Conservation (phyloP, 78 protist genomes). For the Bigelowiella natans region DNA sequence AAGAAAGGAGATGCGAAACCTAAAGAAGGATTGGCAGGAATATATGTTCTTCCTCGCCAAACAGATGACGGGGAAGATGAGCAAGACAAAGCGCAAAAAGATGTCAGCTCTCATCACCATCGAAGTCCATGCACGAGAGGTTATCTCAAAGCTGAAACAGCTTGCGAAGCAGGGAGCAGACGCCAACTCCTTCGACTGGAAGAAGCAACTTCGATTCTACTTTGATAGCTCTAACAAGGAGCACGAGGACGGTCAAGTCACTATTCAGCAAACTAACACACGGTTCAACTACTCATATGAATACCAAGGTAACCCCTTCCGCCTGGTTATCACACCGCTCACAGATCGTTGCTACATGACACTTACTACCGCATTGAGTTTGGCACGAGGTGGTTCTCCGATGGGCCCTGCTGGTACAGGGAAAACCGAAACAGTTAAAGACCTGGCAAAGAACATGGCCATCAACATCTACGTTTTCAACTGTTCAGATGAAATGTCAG, state of each 20-base stretch:
- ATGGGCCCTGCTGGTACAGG: conserved; percentile 86
- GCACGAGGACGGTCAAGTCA: background rate
- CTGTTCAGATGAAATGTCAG: conserved; percentile 68
- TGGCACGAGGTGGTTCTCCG: conserved; percentile 59
- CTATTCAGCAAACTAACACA: conserved; percentile 47
- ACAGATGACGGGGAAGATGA: conserved; percentile 40
- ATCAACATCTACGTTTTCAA: conserved; percentile 59
- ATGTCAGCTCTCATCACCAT: conserved; percentile 68
- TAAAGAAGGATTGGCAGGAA: conserved; percentile 23
- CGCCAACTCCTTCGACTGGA: conserved; percentile 58
- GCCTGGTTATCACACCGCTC: conserved; percentile 77
- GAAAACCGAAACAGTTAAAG: conserved; percentile 79
- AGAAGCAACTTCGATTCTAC: conserved; percentile 62
- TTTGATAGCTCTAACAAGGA: conserved; percentile 38
- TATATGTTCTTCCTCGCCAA: conserved; percentile 31
- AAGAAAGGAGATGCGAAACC: conserved; percentile 10
- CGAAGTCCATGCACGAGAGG: conserved; percentile 77
- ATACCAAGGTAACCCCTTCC: conserved; percentile 64
- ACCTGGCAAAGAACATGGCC: conserved; percentile 66
- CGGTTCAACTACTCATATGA: conserved; percentile 54
- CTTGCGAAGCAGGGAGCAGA: background rate
- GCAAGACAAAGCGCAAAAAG: conserved; percentile 41
- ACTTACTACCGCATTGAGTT: conserved; percentile 55
- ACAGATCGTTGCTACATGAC: conserved; percentile 82
- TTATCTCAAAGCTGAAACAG: conserved; percentile 34